Evolutionary conservation across 768 basidiomycete species (phyloP).

Genomic region (Dictyophora rubrovolvata): DNA sequence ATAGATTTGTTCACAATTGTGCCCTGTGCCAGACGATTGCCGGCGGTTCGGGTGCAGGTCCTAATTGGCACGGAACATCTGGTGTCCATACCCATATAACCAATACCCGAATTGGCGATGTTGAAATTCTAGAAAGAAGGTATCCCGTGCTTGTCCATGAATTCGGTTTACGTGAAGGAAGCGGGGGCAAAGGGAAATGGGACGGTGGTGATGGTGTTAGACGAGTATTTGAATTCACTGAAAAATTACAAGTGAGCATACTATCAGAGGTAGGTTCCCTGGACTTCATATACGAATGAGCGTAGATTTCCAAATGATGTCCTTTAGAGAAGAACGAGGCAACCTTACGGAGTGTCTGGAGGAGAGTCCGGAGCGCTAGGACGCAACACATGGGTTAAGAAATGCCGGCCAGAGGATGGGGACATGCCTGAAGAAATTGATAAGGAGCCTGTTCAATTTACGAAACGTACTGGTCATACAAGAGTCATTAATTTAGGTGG

Average conservation of each 20-base stretch:
- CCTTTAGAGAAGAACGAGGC: constrained; percentile 64
- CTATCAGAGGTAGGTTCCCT: constrained; percentile 61
- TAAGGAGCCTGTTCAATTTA: neutral
- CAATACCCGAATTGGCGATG: constrained; percentile 86
- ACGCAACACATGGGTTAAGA: constrained; percentile 82
- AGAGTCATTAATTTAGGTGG: constrained; percentile 81
- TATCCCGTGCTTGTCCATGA: constrained; percentile 86
- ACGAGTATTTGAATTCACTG: constrained; percentile 73
- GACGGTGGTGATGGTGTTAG: constrained; percentile 78
- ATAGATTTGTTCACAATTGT: neutral
- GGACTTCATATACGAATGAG: neutral
- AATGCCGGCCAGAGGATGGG: constrained; percentile 52
- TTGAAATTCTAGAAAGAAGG: constrained; percentile 86
- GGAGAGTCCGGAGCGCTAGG: constrained; percentile 64
- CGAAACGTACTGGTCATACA: constrained; percentile 14
- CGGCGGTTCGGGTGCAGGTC: constrained; percentile 87
- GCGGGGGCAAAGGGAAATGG: constrained; percentile 63
- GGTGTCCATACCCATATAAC: constrained; percentile 93
- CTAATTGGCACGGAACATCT: constrained; percentile 82
- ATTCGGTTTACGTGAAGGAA: constrained; percentile 65
- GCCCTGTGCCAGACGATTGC: constrained; percentile 63
- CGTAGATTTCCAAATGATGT: neutral
- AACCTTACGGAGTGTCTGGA: constrained; percentile 80
- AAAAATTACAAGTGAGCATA: constrained; percentile 79
- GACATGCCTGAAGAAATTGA: constrained; percentile 39